Evolutionary conservation across 805 yeast species (phyloP), one percentile per base, ranked within the genome.

Genomic region (Saccharomycopsis javanensis): DNA sequence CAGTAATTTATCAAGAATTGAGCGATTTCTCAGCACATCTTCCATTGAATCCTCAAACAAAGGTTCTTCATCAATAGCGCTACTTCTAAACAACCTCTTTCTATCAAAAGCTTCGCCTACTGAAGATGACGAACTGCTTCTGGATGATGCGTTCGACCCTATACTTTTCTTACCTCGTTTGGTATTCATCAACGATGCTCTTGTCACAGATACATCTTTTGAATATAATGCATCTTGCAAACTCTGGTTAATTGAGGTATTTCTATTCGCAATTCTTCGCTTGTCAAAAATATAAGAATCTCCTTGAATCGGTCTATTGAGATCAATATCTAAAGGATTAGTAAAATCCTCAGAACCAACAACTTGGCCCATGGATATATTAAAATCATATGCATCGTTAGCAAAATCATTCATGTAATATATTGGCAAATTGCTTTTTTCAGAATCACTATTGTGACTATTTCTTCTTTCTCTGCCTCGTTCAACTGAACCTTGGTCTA

Each of bases 341-440:
- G 27, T 15, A 5, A 52, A 23, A n/a, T 52, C 55, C 3, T 33
- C 35, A 13, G 83, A 82, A 0, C 79, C 76, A 54, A 69, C 64
- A 63, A 74, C 72, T 2, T 51, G 52, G 20, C 60, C 51, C 3
- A 68, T 63, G 61, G 79, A 78, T 0, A 71, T 76, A 0, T 72
- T 69, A 5, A 33, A 28, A 16, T 52, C 48, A 30, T 25, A 27
- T 16, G 34, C 50, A 28, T 35, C 33, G 25, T 42, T 34, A 10
- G 4, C 50, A 52, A 52, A 30, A 28, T 48, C 23, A 8, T 25
- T 23, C 5, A 50, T 31, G 5, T 4, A 20, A 50, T 30, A 23
- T 28, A 30, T 31, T 25, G 34, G 35, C 35, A 50, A 50, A 42
- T 42, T 20, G 8, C 28, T 42, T 42, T 16, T 20, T 20, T 42